A percentile compares a stretch with the other conserved stretches of the same genome.
Conservation (phyloP, 2,329 filamentous ascomycete genomes). For the Annulohypoxylon truncatum region DNA sequence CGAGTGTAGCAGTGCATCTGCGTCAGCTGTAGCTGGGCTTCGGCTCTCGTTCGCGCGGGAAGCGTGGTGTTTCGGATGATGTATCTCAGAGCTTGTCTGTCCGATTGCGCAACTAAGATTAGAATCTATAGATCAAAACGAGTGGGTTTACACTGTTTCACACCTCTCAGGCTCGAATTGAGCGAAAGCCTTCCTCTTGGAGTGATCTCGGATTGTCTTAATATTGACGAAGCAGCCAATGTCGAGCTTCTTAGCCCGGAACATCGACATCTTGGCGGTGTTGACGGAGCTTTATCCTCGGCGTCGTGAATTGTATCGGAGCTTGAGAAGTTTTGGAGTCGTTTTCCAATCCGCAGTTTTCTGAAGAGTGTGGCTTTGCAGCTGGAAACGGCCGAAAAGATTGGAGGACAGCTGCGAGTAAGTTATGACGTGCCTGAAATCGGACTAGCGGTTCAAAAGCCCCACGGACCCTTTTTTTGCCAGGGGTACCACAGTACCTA, state of each 20-base stretch:
- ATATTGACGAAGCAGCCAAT: conserved; percentile 88
- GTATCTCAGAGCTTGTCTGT: conserved; percentile 90
- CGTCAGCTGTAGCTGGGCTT: conserved; percentile 91
- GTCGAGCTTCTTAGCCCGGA: conserved; percentile 90
- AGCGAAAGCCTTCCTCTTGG: conserved; percentile 93
- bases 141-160: conserved; percentile 35
- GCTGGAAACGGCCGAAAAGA: neutral
- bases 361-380: neutral
- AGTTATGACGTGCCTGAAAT: conserved; percentile 4
- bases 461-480: conserved; percentile 23
- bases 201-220: conserved; percentile 90
- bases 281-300: conserved; percentile 11
- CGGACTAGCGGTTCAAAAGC: neutral
- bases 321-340: conserved; percentile 40
- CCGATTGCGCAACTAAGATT: conserved; percentile 1
- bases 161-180: conserved; percentile 90
- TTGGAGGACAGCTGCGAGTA: neutral
- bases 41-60: conserved; percentile 81
- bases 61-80: conserved; percentile 93
- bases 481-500: conserved; percentile 11
- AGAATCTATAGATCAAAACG: conserved; percentile 1
- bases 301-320: conserved; percentile 7
- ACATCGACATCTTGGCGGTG: conserved; percentile 76
- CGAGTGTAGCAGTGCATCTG: conserved; percentile 98
- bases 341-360: conserved; percentile 24